Base-by-base conservation (phyloP, 2,329 filamentous ascomycete species). In the Lecanicillium sp. region DNA sequence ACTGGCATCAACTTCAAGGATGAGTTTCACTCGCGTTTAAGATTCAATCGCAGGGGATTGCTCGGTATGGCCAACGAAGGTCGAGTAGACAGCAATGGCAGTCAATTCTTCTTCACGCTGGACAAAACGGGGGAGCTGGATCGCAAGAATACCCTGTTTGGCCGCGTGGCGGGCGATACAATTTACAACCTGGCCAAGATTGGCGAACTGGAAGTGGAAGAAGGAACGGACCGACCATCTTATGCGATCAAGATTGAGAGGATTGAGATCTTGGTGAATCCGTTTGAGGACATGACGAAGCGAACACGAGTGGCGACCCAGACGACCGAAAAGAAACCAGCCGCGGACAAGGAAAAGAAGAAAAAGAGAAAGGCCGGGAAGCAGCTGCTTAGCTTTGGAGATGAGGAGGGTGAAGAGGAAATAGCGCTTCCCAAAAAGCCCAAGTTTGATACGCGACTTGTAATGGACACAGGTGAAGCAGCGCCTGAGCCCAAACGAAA, bases 151-250 rank as follows among this genome's bases (percentile, higher is more conserved):
- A 96, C 92, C 1, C 66, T 96, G 58, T 96, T 98, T 66, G 92
- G 92, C 14, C 73, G 92, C 41, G 75, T 98, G 32, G 87, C 85
- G 27, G 92, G 90, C 19, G 87, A 96, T 48, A 95, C 90, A 13
- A 92, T 98, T 40, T 98, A 94, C 65, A 96, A 95, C 58, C 60
- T 98, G 53, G 80, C 89, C 54, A 94, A 89, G 62, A 95, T 96
- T 71, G 88, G 84, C 15, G 89, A 96, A 56, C 78, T 77, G 1
- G 92, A 96, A 55, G 67, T 94, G 14, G 76, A 82, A 18, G 81
- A 86, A 39, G 82, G 80, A 13, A 80, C 76, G 6, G 90, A 96
- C 46, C 73, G 87, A 44, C 90, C 90, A 2, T 62, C 94, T 35
- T 98, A 95, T 58, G 83, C 90, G 0, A 77, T 87, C 27, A 88